These are phyloP conservation scores for Salix udensis DNA, from an alignment of 345 rosid species.

Conservation along the genomic window DNA sequence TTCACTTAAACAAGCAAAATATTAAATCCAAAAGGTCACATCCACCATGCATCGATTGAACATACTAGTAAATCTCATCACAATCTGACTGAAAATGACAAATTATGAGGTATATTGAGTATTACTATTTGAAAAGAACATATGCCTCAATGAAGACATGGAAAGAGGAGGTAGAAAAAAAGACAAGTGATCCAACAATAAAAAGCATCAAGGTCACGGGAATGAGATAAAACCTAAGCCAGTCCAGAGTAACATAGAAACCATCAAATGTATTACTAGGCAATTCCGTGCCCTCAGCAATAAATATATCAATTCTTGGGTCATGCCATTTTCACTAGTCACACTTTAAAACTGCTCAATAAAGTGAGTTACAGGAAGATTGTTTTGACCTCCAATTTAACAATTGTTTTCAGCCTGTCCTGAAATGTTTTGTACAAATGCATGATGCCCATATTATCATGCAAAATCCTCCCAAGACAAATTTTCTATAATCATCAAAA, in stretches of 20 bases:
- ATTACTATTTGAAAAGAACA: not conserved
- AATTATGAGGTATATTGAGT: not conserved
- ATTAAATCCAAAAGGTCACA: not conserved
- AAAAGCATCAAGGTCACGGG: too few species aligned
- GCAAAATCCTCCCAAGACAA: not conserved
- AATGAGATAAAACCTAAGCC: too few species aligned
- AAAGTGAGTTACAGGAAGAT: not conserved
- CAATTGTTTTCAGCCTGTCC: not conserved
- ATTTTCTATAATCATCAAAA: not conserved
- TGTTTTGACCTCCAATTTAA: not conserved
- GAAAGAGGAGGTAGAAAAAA: too few species aligned
- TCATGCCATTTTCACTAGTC: not conserved
- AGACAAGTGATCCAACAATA: too few species aligned
- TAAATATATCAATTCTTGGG: too few species aligned
- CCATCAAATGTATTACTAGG: too few species aligned
- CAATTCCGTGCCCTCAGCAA: too few species aligned
- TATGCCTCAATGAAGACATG: too few species aligned
- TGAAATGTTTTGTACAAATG: too few species aligned
- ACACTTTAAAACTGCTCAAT: not conserved
- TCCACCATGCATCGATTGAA: not conserved
- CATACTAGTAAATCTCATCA: not conserved
- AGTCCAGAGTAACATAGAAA: too few species aligned
- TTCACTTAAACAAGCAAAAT: not conserved
- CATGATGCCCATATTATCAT: too few species aligned
- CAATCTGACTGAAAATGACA: not conserved